These are phyloP conservation scores for Blastobotrys peoriensis DNA, from an alignment of 805 yeast genomes.

Conservation along the genomic window DNA sequence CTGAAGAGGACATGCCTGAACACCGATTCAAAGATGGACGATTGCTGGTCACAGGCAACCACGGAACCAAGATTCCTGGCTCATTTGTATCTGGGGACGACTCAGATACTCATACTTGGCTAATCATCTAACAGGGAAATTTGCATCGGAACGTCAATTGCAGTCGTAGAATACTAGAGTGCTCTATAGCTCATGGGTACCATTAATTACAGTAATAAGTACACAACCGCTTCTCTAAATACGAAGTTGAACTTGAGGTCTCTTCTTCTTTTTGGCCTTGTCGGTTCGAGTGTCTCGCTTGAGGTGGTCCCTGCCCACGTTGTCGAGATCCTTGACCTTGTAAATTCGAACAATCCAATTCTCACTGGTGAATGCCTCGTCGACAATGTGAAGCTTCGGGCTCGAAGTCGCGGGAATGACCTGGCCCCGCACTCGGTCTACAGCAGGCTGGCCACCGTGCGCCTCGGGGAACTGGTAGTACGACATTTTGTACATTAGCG, in stretches of 20 bases:
- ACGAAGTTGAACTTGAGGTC: constrained; percentile 19
- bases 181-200: too few relatives aligned
- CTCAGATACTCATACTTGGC: background rate
- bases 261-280: constrained; percentile 15
- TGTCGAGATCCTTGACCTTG: constrained; percentile 83
- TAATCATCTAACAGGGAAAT: background rate
- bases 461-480: constrained; percentile 79
- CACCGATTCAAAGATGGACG: background rate
- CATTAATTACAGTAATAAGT: too few relatives aligned
- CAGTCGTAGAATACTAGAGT: too few relatives aligned
- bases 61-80: background rate
- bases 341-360: constrained; percentile 96
- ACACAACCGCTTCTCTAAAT: too few relatives aligned
- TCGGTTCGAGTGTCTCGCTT: constrained; percentile 16
- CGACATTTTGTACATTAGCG: constrained; percentile 91
- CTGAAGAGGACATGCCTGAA: background rate
- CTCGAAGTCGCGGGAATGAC: constrained; percentile 45
- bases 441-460: constrained; percentile 39
- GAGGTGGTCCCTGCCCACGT: constrained; percentile 64
- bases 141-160: too few relatives aligned
- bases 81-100: background rate
- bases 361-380: constrained; percentile 91
- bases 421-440: constrained; percentile 88
- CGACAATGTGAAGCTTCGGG: constrained; percentile 64
- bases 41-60: background rate